Conservation (phyloP, 371 early-diverging fungal genomes). For the Mucor velutinosus region DNA sequence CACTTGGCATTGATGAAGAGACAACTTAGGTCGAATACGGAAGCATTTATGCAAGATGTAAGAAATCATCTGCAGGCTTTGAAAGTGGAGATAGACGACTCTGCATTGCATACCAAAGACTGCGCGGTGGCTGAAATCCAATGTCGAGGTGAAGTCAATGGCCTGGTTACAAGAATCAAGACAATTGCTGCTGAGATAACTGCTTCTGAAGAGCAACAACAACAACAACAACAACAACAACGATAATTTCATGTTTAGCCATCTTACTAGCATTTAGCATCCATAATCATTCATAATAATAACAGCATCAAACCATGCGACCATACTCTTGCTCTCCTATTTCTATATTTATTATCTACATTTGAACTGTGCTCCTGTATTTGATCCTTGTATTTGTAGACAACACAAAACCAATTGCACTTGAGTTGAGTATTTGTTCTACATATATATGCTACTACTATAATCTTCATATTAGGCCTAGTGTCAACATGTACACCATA, state of each 20-base stretch:
- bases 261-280: neutral
- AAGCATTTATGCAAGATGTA: slow-evolving; percentile 18
- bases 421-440: too few species aligned
- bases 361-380: too few species aligned
- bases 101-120: slow-evolving; percentile 25
- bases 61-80: slow-evolving; percentile 30
- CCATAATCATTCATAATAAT: neutral
- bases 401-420: too few species aligned
- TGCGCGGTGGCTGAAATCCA: slow-evolving; percentile 31
- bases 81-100: slow-evolving; percentile 22
- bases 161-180: slow-evolving; percentile 38
- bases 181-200: slow-evolving; percentile 37
- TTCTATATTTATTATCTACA: neutral
- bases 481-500: too few species aligned
- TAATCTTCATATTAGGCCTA: too few species aligned
- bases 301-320: neutral
- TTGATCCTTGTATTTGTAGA: too few species aligned
- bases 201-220: slow-evolving; percentile 16
- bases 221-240: neutral
- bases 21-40: slow-evolving; percentile 19
- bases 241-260: neutral
- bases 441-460: too few species aligned
- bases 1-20: slow-evolving; percentile 6
- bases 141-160: slow-evolving; percentile 47
- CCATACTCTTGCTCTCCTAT: neutral